phyloP scores from a whole-genome alignment of 1,284 basidiomycete genomes.

The Coniferiporia weirii region DNA sequence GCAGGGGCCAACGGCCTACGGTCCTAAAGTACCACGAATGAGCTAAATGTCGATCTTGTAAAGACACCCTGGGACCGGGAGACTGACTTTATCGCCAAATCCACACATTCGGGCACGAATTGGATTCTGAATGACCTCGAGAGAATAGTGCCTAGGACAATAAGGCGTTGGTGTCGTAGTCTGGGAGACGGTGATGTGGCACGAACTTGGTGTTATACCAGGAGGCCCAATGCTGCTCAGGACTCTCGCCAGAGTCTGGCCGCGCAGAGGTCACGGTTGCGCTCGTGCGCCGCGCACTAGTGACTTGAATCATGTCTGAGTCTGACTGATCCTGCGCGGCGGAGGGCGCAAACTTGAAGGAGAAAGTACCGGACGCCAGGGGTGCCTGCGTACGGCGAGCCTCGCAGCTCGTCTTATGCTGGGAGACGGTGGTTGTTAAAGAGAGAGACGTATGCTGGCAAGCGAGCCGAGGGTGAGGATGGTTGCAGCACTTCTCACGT shows the following conservation, averaged over 20 bases:
- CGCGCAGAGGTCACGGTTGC: constrained; percentile 6
- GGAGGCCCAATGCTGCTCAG: constrained; percentile 15
- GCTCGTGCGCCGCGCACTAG: constrained; percentile 14
- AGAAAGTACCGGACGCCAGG: constrained; percentile 6
- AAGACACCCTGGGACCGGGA: not conserved
- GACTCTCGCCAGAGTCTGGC: constrained; percentile 6
- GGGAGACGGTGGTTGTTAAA: constrained; percentile 2
- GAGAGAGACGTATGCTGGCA: constrained; percentile 2
- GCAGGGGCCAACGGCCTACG: constrained; percentile 86
- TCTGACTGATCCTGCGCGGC: not conserved
- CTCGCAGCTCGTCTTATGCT: constrained; percentile 2
- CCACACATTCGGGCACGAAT: constrained; percentile 89
- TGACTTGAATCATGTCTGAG: constrained; percentile 16
- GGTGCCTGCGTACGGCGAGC: not conserved
- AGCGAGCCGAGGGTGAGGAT: not conserved
- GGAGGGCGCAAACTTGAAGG: constrained; percentile 6
- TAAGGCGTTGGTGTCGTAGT: not conserved
- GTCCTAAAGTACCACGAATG: constrained; percentile 50
- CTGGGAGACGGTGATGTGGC: not conserved
- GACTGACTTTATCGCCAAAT: constrained; percentile 84
- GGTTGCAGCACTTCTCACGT: constrained; percentile 14
- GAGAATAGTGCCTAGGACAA: constrained; percentile 61
- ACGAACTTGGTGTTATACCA: constrained; percentile 18
- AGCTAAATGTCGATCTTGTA: constrained; percentile 13
- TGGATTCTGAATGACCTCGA: constrained; percentile 83